phyloP scores from a whole-genome alignment of 2,329 filamentous ascomycete species.

The Proliferodiscus dingleyae region DNA sequence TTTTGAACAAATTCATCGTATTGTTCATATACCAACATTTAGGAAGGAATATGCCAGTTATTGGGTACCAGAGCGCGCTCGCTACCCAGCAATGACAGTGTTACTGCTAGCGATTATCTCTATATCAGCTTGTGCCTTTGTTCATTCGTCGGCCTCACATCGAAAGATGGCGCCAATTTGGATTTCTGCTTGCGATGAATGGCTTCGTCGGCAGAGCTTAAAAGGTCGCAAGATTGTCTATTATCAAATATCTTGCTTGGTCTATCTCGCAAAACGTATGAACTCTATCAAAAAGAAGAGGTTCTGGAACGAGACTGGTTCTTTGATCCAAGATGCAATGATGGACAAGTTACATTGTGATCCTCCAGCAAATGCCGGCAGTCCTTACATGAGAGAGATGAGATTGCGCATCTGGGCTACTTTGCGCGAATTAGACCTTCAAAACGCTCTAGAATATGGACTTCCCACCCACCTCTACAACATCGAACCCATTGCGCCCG shows the following conservation, averaged over 20 bases:
- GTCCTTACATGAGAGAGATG: slow-evolving; percentile 57
- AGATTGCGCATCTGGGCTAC: slow-evolving; percentile 56
- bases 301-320: slow-evolving; percentile 54
- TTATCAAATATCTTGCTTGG: slow-evolving; percentile 54
- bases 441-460: slow-evolving; percentile 57
- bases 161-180: slow-evolving; percentile 52
- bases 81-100: slow-evolving; percentile 8
- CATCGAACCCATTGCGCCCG: slow-evolving; percentile 49
- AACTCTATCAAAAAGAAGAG: slow-evolving; percentile 62
- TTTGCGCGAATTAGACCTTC: slow-evolving; percentile 57
- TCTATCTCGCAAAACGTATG: slow-evolving; percentile 57
- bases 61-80: slow-evolving; percentile 2
- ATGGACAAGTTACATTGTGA: slow-evolving; percentile 56
- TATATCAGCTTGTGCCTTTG: slow-evolving; percentile 43
- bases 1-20: slow-evolving; percentile 8
- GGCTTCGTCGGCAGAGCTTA: slow-evolving; percentile 52
- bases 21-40: slow-evolving; percentile 11
- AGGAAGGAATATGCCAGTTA: slow-evolving; percentile 8
- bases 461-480: slow-evolving; percentile 54
- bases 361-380: slow-evolving; percentile 47
- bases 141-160: slow-evolving; percentile 43
- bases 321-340: slow-evolving; percentile 53
- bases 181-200: slow-evolving; percentile 51
- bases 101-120: slow-evolving; percentile 45
- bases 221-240: slow-evolving; percentile 57